Base-by-base conservation (phyloP, 2,329 filamentous ascomycete genomes). In the Triangularia verruculosa region DNA sequence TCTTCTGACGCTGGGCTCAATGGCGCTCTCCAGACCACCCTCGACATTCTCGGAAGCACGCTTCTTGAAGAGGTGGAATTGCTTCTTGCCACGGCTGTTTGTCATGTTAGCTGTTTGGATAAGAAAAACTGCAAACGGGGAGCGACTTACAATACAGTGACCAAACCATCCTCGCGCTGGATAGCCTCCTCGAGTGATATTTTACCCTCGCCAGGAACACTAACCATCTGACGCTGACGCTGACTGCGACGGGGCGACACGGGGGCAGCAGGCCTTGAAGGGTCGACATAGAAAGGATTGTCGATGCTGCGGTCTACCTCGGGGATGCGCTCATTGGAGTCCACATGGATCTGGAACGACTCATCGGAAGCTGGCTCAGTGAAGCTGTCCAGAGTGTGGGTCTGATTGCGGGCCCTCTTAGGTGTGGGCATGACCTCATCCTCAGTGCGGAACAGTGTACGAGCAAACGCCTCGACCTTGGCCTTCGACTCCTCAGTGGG, bases 301-400 rank as follows among this genome's bases (percentile, higher is more conserved):
- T 88, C 86, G 6, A 80, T 77, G 68, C 82, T 86, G n/a, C 77
- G 74, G 70, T 92, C 90, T 51, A 86, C 78, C 67, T 87, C 83
- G 20, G 91, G 91, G 51, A 93, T 76, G 61, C 89, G 87, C 69
- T 96, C 93, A 67, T 92, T 89, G 0, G 90, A 86, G 74, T 95
- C 91, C 47, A 89, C 93, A 73, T 87, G 94, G 71, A 94, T 91
- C 67, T 84, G 75, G 69, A 93, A 90, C n/a, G 80, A 74, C 51
- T 82, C 79, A 51, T 86, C 82, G 7, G 81, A 77, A n/a, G 84
- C 82, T 58, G 86, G 64, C n/a, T 58, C 83, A 7, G 76, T 78
- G 72, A 89, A 88, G 75, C 85, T 88, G 66, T 84, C 83, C 67
- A 88, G 81, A 4, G 77, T 80, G 73, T 86, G 83, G 74, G 85